Base-by-base conservation (phyloP, 108 stramenopile species). In the Nannochloropsis gaditana region DNA sequence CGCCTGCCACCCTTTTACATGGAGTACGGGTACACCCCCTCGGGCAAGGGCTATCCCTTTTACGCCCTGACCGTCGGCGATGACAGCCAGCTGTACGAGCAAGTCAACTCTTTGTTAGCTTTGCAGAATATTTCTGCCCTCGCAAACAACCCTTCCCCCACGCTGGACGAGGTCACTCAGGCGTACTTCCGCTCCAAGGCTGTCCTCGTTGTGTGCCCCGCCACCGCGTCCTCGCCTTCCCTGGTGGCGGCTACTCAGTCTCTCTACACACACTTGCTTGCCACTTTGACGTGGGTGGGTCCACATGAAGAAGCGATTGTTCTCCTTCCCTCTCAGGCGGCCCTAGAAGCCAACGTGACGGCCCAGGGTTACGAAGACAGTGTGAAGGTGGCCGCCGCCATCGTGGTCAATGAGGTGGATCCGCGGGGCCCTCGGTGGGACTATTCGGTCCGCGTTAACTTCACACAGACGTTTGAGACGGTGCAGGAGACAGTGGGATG, bases 41-140 rank as follows among this genome's bases (percentile, higher is more conserved):
- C 80, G 41, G 87, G 84, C 42, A 50, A 82, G 4, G 47, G 84
- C 17, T 88, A 84, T 17, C 87, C 87, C 11, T 88, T 89, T 84
- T 90, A 90, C 86, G 87, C 84, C 41, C 80, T 91, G 15, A 91
- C 89, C 31, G 87, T 91, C 42, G 90, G 86, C 31, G 90, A 91
- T 85, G 41, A 88, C 11, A 47, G 88, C 42, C 15, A 15, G 5
- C 21, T 90, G 21, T 91, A 88, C 87, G 43, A 59, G 8, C 83
- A 89, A 11, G 84, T 88, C 44, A 44, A 47, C 11, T 10, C 45
- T 41, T 47, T 45, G 44, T 43, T 45, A 44, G 87, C 83, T 84
- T 15, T 81, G 79, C 6, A 11, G 21, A 41, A 31, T 17, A 47
- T 43, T 43, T 43, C 43, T 43, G n/a, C n/a, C 5, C 19, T 79